These are phyloP conservation scores for Cyberlindnera americana DNA, from an alignment of 805 yeast genomes.

Conservation along the genomic window DNA sequence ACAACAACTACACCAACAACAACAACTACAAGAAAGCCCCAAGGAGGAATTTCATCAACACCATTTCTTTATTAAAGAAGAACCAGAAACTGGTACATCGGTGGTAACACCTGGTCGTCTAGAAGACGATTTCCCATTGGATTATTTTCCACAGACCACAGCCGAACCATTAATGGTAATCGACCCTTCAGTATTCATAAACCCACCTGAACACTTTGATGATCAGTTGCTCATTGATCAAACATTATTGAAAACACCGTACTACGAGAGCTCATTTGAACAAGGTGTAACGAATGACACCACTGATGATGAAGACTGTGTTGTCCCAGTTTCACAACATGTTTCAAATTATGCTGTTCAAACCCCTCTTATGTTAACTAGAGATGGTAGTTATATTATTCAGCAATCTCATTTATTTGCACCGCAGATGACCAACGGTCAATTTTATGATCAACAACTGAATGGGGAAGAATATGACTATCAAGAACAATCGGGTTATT, in stretches of 20 bases:
- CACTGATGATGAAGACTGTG: conserved; percentile 6
- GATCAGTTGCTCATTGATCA: conserved; percentile 51
- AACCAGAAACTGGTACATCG: conserved; percentile 17
- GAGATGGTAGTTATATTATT: conserved; percentile 5
- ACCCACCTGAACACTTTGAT: conserved; percentile 31
- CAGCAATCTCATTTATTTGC: conserved; percentile 1
- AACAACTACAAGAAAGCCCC: not conserved
- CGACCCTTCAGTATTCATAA: conserved; percentile 34
- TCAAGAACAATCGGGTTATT: not conserved
- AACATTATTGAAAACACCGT: conserved; percentile 42
- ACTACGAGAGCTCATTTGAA: conserved; percentile 19
- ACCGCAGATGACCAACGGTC: conserved; percentile 26
- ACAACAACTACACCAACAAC: not conserved
- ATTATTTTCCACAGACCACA: conserved; percentile 47
- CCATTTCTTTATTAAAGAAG: conserved; percentile 22
- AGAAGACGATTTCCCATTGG: conserved; percentile 66
- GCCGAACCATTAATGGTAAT: conserved; percentile 21
- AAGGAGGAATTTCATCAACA: conserved; percentile 9
- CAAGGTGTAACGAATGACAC: not conserved
- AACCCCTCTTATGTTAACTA: conserved; percentile 2
- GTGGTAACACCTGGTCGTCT: conserved; percentile 22
- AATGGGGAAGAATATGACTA: conserved; percentile 13
- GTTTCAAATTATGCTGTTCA: not conserved
- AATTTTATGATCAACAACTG: conserved; percentile 24
- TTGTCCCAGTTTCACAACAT: conserved; percentile 9